Evolutionary conservation across 2,329 filamentous ascomycete species (phyloP).

Genomic region (Escovopsis sp.): DNA sequence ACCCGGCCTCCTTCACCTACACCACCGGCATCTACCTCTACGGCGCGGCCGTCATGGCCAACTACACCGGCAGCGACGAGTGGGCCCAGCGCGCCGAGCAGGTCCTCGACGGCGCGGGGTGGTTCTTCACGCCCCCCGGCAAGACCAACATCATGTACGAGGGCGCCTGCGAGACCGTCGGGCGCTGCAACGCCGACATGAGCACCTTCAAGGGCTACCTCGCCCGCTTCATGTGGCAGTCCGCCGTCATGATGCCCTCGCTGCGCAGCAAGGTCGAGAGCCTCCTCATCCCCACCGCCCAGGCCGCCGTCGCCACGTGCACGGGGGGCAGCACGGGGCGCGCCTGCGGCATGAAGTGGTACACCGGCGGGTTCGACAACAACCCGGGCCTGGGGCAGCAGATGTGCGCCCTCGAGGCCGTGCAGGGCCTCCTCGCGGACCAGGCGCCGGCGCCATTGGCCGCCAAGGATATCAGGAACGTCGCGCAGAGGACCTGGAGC

Average conservation of each 20-base stretch:
- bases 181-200: slow-evolving; percentile 47
- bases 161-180: slow-evolving; percentile 45
- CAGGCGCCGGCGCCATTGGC: slow-evolving; percentile 30
- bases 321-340: slow-evolving; percentile 37
- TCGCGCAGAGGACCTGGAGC: slow-evolving; percentile 17
- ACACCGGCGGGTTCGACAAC: slow-evolving; percentile 40
- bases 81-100: slow-evolving; percentile 40
- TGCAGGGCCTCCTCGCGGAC: slow-evolving; percentile 42
- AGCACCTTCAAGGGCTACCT: slow-evolving; percentile 55
- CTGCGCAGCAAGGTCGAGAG: slow-evolving; percentile 31
- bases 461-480: slow-evolving; percentile 31
- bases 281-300: slow-evolving; percentile 35
- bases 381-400: slow-evolving; percentile 44
- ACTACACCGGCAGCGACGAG: slow-evolving; percentile 35
- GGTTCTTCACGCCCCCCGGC: slow-evolving; percentile 38
- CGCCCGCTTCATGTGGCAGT: slow-evolving; percentile 47
- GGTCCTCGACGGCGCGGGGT: slow-evolving; percentile 35
- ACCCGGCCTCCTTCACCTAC: slow-evolving; percentile 48
- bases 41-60: slow-evolving; percentile 49
- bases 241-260: slow-evolving; percentile 40
- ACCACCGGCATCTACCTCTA: slow-evolving; percentile 51
- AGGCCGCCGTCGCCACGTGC: slow-evolving; percentile 42
- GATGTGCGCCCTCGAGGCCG: slow-evolving; percentile 48
- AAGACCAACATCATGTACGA: slow-evolving; percentile 48
- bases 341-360: slow-evolving; percentile 50